A percentile compares a stretch with the other conserved stretches of the same genome.
phyloP scores from a whole-genome alignment of 2,329 filamentous ascomycete species.

The Colletotrichum camelliae region DNA sequence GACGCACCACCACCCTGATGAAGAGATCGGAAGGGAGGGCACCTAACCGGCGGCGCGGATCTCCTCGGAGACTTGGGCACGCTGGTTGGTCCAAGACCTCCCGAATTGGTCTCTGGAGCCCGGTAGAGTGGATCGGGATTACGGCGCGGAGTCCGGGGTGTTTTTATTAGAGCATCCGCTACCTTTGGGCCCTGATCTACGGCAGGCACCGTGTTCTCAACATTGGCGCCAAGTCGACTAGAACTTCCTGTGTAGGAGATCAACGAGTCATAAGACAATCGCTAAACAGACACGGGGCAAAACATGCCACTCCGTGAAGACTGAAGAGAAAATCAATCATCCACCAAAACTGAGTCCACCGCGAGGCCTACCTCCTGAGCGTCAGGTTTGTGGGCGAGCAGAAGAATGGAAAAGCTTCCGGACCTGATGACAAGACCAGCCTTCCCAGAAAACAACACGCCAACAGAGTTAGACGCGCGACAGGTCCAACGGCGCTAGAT shows the following conservation, averaged over 20 bases:
- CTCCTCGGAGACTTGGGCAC: background rate
- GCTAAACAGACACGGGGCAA: background rate
- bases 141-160: background rate
- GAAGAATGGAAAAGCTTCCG: background rate
- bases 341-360: background rate
- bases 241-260: background rate
- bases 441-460: background rate
- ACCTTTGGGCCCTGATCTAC: background rate
- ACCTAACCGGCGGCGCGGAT: background rate
- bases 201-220: background rate
- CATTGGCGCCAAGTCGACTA: conserved; percentile 1
- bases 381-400: background rate
- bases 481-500: background rate
- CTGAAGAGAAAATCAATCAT: background rate
- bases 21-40: background rate
- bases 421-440: background rate
- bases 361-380: background rate
- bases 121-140: background rate
- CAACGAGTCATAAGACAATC: background rate
- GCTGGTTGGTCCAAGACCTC: background rate
- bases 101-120: background rate
- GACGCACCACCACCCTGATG: background rate
- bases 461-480: background rate
- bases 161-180: background rate
- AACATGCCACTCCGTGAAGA: background rate